phyloP scores from a whole-genome alignment of 768 basidiomycete genomes.

The Hemileccinum impolitum region DNA sequence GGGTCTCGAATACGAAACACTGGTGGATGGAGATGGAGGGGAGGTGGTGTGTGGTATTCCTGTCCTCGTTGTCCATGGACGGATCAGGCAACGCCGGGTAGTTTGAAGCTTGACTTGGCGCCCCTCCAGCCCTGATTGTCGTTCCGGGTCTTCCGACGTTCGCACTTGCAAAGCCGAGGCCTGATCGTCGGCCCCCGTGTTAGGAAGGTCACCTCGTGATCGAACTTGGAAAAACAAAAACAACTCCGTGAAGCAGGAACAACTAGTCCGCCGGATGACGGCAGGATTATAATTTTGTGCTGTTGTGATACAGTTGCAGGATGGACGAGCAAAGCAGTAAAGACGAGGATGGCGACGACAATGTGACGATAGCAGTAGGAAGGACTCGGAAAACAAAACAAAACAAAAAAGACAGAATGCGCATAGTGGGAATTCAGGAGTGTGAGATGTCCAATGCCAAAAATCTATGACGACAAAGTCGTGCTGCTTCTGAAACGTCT shows the following conservation, averaged over 20 bases:
- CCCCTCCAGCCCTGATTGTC: slow-evolving; percentile 16
- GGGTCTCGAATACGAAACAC: slow-evolving; percentile 11
- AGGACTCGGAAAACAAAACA: neutral
- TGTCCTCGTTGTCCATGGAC: slow-evolving; percentile 7
- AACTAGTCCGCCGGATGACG: slow-evolving; percentile 3
- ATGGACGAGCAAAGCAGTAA: slow-evolving; percentile 7
- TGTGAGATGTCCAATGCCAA: slow-evolving; percentile 14
- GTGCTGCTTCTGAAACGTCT: slow-evolving; percentile 7
- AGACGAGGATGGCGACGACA: slow-evolving; percentile 6
- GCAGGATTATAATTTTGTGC: slow-evolving; percentile 9
- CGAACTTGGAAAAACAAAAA: slow-evolving; percentile 2
- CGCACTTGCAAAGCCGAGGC: neutral
- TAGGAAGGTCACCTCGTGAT: slow-evolving; percentile 15
- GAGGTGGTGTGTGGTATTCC: neutral
- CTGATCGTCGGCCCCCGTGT: slow-evolving; percentile 17
- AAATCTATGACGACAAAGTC: slow-evolving; percentile 10
- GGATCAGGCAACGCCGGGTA: neutral
- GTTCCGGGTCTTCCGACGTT: neutral
- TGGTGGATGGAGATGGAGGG: slow-evolving; percentile 5
- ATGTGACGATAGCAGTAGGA: slow-evolving; percentile 11
- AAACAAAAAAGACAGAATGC: slow-evolving; percentile 1
- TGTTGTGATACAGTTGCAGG: slow-evolving; percentile 18
- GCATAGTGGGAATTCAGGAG: slow-evolving; percentile 1
- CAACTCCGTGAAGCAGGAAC: slow-evolving; percentile 21
- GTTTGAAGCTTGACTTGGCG: neutral